Base-by-base conservation (phyloP, 495 filamentous ascomycete genomes). In the Hypoxylon perforatum region DNA sequence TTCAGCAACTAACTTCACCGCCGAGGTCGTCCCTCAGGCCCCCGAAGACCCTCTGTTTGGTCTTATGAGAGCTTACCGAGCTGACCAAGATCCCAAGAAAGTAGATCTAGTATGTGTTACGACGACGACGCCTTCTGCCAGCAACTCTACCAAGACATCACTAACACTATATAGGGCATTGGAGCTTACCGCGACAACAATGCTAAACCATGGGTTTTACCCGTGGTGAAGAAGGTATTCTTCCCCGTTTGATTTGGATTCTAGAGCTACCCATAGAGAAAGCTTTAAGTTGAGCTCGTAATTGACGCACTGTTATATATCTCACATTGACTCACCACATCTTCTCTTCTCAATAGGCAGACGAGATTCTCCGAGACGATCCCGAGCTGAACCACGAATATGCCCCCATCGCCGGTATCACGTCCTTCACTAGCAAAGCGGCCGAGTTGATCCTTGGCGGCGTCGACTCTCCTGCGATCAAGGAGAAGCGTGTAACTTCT, bases 131-230 rank as follows among this genome's bases (percentile, higher is more conserved):
- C 21, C 57, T 10, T 25, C 22, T 28, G 14, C 35, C 21, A 39
- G 1, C 22, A 14, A 44, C 30, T 22, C 9, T 14, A 19, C 19
- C 11, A 67, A 23, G 58, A 39, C 25, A 23, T 64, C 10, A 35
- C 69, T 70, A 44, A 68, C 61, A 30, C 15, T 14, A 59, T 44
- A 0, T 23, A 84, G 81, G 94, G 95, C 57, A 94, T 98, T 82
- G 95, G 95, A 69, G 96, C 96, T 61, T 98, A 99, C 77, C 86
- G 95, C 73, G 96, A 97, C 63, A 82, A 99, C 77, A 89, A 96
- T 75, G 93, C 92, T 50, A 97, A 97, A 80, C 96, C 95, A n/a
- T 99, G 96, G 96, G 86, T 99, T 56, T 81, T 99, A 49, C 94
- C 96, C 1, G 96, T 98, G 11, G 94, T 99, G 51, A 95, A 92